These are phyloP conservation scores for Schizonepeta tenuifolia DNA, from an alignment of 257 asterid genomes.

Conservation along the genomic window DNA sequence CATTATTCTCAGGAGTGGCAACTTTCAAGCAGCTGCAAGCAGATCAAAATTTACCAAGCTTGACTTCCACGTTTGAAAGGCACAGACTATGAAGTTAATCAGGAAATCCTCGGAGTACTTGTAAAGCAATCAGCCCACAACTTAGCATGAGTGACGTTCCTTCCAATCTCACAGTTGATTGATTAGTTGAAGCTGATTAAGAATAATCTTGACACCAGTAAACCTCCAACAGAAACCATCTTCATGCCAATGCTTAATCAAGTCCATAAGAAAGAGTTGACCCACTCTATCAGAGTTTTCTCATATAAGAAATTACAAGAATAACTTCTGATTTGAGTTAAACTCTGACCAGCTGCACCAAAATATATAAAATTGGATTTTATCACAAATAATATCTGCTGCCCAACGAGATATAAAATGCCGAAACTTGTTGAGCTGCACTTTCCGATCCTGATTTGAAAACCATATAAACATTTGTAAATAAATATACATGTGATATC, in stretches of 20 bases:
- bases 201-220: slow-evolving; percentile 29
- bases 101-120: slow-evolving; percentile 34
- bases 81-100: slow-evolving; percentile 12
- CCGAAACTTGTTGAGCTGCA: slow-evolving; percentile 19
- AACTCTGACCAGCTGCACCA: slow-evolving; percentile 23
- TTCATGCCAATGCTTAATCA: slow-evolving; percentile 33
- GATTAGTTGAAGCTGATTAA: slow-evolving; percentile 29
- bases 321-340: slow-evolving; percentile 8
- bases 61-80: slow-evolving; percentile 31
- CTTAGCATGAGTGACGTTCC: slow-evolving; percentile 24
- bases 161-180: slow-evolving; percentile 18
- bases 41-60: slow-evolving; percentile 30
- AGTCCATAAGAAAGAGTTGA: slow-evolving; percentile 33
- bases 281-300: slow-evolving; percentile 3
- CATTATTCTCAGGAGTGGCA: slow-evolving; percentile 36
- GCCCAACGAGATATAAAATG: no score
- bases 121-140: slow-evolving; percentile 21
- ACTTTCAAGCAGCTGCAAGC: slow-evolving; percentile 39
- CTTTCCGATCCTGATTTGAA: slow-evolving; percentile 35
- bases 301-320: slow-evolving; percentile 2
- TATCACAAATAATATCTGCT: slow-evolving; percentile 12
- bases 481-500: slow-evolving; percentile 20
- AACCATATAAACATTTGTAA: slow-evolving; percentile 20
- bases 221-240: slow-evolving; percentile 39
- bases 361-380: background rate